These are phyloP conservation scores for Neurospora pannonica DNA, from an alignment of 495 filamentous ascomycete species.

Conservation along the genomic window DNA sequence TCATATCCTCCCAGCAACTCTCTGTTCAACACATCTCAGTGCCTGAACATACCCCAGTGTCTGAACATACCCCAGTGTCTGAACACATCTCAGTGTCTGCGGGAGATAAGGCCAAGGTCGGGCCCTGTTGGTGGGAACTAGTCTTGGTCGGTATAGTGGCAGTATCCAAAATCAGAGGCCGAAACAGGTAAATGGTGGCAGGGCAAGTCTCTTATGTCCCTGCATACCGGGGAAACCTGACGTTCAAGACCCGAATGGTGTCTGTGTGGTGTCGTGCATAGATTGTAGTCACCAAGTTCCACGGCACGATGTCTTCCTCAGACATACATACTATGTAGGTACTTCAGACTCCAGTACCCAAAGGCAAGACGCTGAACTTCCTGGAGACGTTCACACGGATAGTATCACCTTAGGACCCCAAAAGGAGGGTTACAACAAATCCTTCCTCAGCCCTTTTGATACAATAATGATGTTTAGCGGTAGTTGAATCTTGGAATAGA, in stretches of 20 bases:
- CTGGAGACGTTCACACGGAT: neutral
- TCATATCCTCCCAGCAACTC: neutral
- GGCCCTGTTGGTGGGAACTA: neutral
- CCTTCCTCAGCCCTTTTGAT: neutral
- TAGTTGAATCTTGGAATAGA: neutral
- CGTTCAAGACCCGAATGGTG: neutral
- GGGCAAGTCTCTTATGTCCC: neutral
- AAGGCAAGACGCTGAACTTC: neutral
- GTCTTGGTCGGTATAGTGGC: neutral
- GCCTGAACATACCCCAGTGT: neutral
- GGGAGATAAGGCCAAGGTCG: neutral
- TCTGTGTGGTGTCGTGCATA: neutral
- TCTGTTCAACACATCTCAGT: neutral
- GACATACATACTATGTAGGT: neutral
- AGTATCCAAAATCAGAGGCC: neutral
- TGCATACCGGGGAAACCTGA: neutral
- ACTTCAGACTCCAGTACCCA: neutral
- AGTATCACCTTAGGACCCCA: neutral
- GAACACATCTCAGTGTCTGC: neutral
- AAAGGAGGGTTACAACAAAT: neutral
- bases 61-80: neutral
- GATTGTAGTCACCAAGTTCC: neutral
- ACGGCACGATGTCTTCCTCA: neutral
- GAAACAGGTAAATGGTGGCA: neutral
- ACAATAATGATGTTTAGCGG: neutral